Conservation (phyloP, 2,329 filamentous ascomycete genomes). For the Colletotrichum trifolii region DNA sequence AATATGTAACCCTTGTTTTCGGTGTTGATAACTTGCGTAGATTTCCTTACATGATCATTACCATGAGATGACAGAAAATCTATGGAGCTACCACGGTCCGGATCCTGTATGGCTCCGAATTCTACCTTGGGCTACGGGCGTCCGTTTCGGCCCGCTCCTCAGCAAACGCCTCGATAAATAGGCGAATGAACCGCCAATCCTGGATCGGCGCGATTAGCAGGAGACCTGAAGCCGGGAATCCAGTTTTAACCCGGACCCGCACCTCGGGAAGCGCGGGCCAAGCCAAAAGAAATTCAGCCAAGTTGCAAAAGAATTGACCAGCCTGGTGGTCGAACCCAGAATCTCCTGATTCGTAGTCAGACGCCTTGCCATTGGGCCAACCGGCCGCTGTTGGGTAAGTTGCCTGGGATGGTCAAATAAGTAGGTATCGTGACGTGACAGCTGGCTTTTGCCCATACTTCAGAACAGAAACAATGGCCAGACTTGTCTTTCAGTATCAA, state of each 20-base stretch:
- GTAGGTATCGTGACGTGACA: not conserved
- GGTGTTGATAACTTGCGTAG: no score
- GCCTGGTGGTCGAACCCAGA: conserved; percentile 37
- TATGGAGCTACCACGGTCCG: no score
- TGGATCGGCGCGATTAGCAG: not conserved
- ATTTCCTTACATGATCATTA: no score
- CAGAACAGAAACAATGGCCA: no score
- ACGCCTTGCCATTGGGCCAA: conserved; percentile 55
- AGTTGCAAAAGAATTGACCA: conserved; percentile 24
- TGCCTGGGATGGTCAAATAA: not conserved
- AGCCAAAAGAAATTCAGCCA: not conserved
- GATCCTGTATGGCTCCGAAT: no score
- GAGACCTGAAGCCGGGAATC: not conserved
- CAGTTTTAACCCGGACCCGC: conserved; percentile 15
- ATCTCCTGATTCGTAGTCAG: conserved; percentile 50
- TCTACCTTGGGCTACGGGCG: no score
- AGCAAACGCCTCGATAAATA: no score
- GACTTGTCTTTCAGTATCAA: no score
- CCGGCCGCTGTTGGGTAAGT: conserved; percentile 27
- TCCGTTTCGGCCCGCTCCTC: no score
- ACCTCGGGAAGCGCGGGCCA: not conserved
- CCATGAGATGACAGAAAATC: no score
- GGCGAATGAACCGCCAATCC: not conserved
- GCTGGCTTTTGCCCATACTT: no score
- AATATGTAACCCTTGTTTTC: no score